These are phyloP conservation scores for Steccherinum ochraceum DNA, from an alignment of 768 basidiomycete genomes.

Conservation along the genomic window DNA sequence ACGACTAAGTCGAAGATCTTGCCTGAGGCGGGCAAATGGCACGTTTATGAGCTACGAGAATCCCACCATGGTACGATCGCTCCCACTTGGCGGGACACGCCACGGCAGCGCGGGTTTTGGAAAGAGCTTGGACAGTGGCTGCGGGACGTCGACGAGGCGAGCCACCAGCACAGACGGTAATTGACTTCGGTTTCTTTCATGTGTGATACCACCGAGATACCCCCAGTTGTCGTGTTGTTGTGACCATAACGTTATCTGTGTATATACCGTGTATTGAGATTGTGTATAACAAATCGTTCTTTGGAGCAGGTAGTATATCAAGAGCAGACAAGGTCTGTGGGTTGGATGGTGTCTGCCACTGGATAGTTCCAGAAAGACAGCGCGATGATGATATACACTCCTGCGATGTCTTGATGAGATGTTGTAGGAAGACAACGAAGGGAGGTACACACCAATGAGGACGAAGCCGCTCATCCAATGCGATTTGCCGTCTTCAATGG, in stretches of 20 bases:
- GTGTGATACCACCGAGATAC: too few relatives aligned
- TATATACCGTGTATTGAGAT: too few relatives aligned
- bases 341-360: background rate
- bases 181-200: too few relatives aligned
- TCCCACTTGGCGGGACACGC: slow-evolving; percentile 30
- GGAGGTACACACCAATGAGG: slow-evolving; percentile 1
- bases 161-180: too few relatives aligned
- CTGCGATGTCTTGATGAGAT: background rate
- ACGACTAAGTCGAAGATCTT: background rate
- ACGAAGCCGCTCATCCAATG: slow-evolving; percentile 11
- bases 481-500: slow-evolving; percentile 8
- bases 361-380: slow-evolving; percentile 13
- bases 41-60: slow-evolving; percentile 29
- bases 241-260: too few relatives aligned
- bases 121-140: slow-evolving; percentile 31
- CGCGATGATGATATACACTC: slow-evolving; percentile 8
- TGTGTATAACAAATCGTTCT: too few relatives aligned
- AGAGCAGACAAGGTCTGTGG: background rate
- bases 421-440: background rate
- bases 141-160: slow-evolving; percentile 23
- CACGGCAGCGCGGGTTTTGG: slow-evolving; percentile 36
- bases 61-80: slow-evolving; percentile 34
- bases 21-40: slow-evolving; percentile 35
- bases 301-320: background rate
- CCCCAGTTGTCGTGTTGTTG: too few relatives aligned